Evolutionary conservation across 1,284 basidiomycete species (phyloP).

Genomic region (Afroboletus lepidellus): DNA sequence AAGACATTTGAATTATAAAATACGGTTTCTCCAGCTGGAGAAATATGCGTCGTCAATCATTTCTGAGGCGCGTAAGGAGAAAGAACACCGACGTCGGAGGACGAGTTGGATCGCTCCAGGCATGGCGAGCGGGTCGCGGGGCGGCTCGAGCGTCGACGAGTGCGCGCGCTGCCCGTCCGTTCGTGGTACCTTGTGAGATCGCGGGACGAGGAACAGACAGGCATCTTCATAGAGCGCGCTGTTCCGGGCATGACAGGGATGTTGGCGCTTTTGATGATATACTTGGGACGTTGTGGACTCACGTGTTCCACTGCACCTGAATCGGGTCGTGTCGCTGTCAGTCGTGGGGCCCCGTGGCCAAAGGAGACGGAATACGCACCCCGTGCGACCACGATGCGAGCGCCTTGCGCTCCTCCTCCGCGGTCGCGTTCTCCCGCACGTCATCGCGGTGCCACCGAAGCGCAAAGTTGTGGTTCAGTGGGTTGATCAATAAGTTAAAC

Average conservation of each 20-base stretch:
- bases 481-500: conserved; percentile 81
- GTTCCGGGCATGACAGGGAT: background rate
- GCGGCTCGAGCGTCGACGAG: conserved; percentile 56
- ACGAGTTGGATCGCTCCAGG: conserved; percentile 61
- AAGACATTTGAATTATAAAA: conserved; percentile 85
- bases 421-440: conserved; percentile 58
- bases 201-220: conserved; percentile 75
- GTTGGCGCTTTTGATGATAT: background rate
- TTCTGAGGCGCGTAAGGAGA: background rate
- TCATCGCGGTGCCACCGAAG: conserved; percentile 85
- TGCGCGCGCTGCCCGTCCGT: conserved; percentile 58
- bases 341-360: background rate
- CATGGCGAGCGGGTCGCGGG: conserved; percentile 63
- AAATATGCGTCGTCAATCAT: background rate
- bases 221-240: conserved; percentile 74
- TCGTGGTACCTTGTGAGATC: conserved; percentile 61
- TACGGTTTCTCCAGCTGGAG: conserved; percentile 66
- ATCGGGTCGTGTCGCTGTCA: background rate
- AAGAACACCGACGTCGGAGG: conserved; percentile 51
- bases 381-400: conserved; percentile 67
- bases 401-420: conserved; percentile 62
- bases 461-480: conserved; percentile 64
- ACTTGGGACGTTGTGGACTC: conserved; percentile 23
- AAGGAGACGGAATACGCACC: conserved; percentile 35
- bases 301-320: conserved; percentile 85